Evolutionary conservation across 345 rosid genomes (phyloP), one percentile per base, ranked within the genome.

Genomic region (Ricinus communis): DNA sequence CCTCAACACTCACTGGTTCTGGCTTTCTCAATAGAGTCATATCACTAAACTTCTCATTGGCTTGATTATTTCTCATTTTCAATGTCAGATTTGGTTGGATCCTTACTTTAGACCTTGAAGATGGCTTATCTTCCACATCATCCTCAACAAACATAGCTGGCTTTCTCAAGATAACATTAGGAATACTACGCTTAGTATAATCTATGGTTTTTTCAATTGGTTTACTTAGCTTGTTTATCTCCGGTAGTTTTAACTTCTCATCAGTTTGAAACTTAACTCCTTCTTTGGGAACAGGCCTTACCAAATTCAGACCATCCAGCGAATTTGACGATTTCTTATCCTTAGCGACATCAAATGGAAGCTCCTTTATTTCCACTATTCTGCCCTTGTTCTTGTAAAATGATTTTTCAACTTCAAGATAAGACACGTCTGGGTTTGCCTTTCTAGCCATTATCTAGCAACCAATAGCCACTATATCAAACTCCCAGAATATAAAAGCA

Each of bases 131-230:
- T 55, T 82, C 81, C 14, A 76, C 85, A 47, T 80, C 91, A 73
- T 77, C 89, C 73, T 73, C 87, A 56, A 86, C 86, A 71, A 77
- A 82, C 31, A 86, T 19, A 54, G 79, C 71, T 8, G 96, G 97
- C 82, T 87, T 95, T 75, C 97, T 87, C 86, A 95, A 79, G 61
- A 89, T 85, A 78, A 92, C 96, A 85, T 92, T 86, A 49, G 97
- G 97, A 71, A 90, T 77, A 61, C 75, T 88, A 57, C 84, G 72
- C 76, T 78, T 87, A 28, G 54, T 65, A 54, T 69, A 76, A 74
- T 83, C 85, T 22, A 64, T 50, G 11, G 82, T 79, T 74, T 82
- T 82, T 69, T 71, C 79, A 71, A 77, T 51, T 19, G 77, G 58
- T 68, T 69, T 79, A 62, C 43, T 71, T 36, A 91, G 89, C 76